Conservation (phyloP, 495 filamentous ascomycete species). For the Trichoderma erinaceum region DNA sequence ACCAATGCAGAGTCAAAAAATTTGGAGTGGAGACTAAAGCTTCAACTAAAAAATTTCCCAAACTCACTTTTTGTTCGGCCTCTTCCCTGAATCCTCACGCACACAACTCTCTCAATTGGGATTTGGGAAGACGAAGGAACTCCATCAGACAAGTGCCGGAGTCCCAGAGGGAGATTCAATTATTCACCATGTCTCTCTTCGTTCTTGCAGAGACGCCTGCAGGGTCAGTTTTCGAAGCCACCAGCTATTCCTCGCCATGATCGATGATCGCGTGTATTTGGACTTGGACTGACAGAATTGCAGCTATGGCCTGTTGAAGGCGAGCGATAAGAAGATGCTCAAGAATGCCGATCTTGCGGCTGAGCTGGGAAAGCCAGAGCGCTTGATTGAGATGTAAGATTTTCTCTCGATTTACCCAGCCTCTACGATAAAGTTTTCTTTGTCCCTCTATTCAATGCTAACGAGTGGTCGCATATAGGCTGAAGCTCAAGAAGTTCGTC, state of each 20-base stretch:
- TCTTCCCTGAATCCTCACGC: conserved; percentile 15
- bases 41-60: conserved; percentile 12
- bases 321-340: conserved; percentile 94
- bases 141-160: conserved; percentile 25
- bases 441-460: conserved; percentile 16
- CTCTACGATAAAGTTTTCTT: conserved; percentile 5
- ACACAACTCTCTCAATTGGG: conserved; percentile 9
- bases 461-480: conserved; percentile 39
- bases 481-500: conserved; percentile 93
- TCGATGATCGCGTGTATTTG: conserved; percentile 1
- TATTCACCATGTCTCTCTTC: conserved; percentile 61
- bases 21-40: conserved; percentile 10
- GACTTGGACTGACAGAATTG: conserved; percentile 22
- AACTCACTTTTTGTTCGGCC: not conserved
- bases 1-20: conserved; percentile 9
- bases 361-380: conserved; percentile 74
- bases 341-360: conserved; percentile 71
- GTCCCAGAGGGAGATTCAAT: conserved; percentile 21
- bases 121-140: conserved; percentile 8
- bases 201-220: conserved; percentile 89
- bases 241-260: not conserved
- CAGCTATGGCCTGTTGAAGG: conserved; percentile 91
- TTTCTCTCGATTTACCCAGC: not conserved
- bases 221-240: conserved; percentile 46
- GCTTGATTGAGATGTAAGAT: conserved; percentile 77